Evolutionary conservation across 73 alveolate species (phyloP).

Genomic region (Blepharisma japonicum): DNA sequence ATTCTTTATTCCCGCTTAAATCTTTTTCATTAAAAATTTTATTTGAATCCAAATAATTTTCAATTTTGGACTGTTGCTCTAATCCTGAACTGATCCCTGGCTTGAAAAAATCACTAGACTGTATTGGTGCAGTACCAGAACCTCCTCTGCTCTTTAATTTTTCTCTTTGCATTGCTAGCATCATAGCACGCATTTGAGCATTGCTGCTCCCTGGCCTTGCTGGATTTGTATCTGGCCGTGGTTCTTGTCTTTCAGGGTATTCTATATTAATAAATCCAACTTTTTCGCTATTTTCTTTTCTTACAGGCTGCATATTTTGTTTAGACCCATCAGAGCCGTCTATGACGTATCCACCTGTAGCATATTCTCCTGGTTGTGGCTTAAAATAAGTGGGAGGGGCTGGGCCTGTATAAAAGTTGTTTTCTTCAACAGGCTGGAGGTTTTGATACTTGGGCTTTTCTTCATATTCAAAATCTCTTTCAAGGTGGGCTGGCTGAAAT

Average conservation of each 20-base stretch:
- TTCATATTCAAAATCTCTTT: too few species aligned
- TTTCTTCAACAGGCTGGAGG: background rate
- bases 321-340: too few species aligned
- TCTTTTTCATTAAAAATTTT: background rate
- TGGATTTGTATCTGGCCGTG: background rate
- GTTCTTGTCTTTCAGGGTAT: background rate
- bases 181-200: constrained; percentile 7
- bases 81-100: background rate
- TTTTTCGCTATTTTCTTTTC: constrained; percentile 13
- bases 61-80: background rate
- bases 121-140: background rate
- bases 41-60: background rate
- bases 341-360: background rate
- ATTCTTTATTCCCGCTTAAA: background rate
- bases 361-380: background rate
- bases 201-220: constrained; percentile 8
- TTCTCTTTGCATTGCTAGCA: background rate
- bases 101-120: background rate
- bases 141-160: background rate
- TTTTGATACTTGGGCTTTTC: background rate
- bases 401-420: background rate
- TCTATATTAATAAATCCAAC: constrained; percentile 11
- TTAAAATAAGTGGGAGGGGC: background rate
- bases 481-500: too few species aligned
- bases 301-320: background rate